A percentile compares a stretch with the other conserved stretches of the same genome.
These are phyloP conservation scores for Aspergillus transmontanensis DNA, from an alignment of 2,329 filamentous ascomycete genomes.

Conservation along the genomic window DNA sequence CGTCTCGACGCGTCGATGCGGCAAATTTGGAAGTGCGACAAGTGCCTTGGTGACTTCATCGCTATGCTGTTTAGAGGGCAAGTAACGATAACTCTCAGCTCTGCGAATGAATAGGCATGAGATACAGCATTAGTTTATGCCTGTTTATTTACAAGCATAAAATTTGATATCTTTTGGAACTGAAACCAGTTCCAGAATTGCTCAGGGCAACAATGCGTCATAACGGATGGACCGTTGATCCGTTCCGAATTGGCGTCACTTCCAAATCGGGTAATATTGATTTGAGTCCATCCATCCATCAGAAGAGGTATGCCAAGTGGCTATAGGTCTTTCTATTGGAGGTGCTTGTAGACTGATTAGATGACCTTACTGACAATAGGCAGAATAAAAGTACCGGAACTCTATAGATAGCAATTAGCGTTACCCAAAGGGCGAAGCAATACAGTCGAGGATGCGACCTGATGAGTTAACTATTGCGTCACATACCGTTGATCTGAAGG, in stretches of 20 bases:
- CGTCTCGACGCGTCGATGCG: background rate
- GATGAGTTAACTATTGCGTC: constrained; percentile 13
- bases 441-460: background rate
- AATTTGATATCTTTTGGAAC: background rate
- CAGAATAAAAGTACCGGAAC: background rate
- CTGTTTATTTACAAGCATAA: constrained; percentile 1
- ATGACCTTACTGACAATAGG: background rate
- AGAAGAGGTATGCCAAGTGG: background rate
- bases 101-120: background rate
- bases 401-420: background rate
- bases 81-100: background rate
- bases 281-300: background rate
- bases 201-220: constrained; percentile 12
- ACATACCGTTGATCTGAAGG: background rate
- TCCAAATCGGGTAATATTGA: constrained; percentile 5
- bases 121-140: background rate
- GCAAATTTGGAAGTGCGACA: background rate
- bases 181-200: constrained; percentile 4
- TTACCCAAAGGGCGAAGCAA: background rate
- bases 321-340: background rate
- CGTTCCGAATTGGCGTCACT: background rate
- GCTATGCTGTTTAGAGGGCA: background rate
- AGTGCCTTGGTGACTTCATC: background rate
- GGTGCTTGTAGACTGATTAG: background rate
- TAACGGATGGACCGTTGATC: constrained; percentile 7